phyloP scores from a whole-genome alignment of 1,139 yeast species.

The Candida mesenterica region DNA sequence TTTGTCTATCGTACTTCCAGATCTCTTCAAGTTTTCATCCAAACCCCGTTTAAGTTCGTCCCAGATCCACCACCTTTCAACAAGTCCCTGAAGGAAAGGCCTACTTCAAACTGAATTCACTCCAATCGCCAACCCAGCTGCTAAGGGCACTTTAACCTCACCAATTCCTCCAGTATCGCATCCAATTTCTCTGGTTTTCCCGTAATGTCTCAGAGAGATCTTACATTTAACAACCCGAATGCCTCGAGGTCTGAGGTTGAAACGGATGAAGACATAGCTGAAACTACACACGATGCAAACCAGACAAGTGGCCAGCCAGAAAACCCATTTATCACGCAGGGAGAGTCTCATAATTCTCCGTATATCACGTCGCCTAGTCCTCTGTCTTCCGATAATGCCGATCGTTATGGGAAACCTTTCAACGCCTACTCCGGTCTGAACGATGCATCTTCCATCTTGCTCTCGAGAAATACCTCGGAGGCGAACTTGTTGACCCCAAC shows the following conservation, averaged over 20 bases:
- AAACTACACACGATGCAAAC: conserved; percentile 1
- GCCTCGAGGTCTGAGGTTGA: background rate
- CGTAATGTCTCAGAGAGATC: conserved; percentile 16
- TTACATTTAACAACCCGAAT: conserved; percentile 11
- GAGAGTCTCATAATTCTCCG: too few relatives aligned
- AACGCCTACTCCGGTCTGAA: conserved; percentile 17
- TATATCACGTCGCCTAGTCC: too few relatives aligned
- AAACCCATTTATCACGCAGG: conserved; percentile 2
- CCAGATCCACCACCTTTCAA: too few relatives aligned
- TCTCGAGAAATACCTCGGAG: conserved; percentile 7
- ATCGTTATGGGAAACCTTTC: conserved; percentile 15
- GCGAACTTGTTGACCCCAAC: conserved; percentile 9
- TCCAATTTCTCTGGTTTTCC: too few relatives aligned
- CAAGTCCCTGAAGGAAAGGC: too few relatives aligned
- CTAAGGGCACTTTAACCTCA: too few relatives aligned
- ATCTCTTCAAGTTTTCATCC: too few relatives aligned
- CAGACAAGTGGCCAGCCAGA: conserved; percentile 1
- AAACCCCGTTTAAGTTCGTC: too few relatives aligned
- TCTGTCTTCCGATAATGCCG: conserved; percentile 8
- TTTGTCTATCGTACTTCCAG: too few relatives aligned
- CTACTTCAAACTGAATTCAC: too few relatives aligned
- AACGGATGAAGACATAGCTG: conserved; percentile 1
- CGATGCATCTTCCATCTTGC: conserved; percentile 11
- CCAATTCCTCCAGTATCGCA: too few relatives aligned
- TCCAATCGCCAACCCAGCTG: too few relatives aligned